phyloP scores from a whole-genome alignment of 441 rosid genomes.

The Pelargonium cotyledonis region DNA sequence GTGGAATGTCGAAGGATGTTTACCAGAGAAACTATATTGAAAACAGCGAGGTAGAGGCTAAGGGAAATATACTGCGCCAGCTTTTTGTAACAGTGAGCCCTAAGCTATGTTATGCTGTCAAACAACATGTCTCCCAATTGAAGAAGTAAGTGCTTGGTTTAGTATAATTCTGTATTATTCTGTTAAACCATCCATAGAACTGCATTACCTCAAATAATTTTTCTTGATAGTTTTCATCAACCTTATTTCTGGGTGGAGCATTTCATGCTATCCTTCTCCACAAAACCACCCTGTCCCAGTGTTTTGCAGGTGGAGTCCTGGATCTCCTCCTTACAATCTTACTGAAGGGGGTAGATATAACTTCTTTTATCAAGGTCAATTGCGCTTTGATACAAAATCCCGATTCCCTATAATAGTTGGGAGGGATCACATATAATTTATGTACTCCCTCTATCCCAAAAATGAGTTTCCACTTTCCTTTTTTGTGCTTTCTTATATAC shows the following conservation, averaged over 20 bases:
- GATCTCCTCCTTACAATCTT: not conserved
- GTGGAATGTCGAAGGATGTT: not conserved
- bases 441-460: too few relatives aligned
- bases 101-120: conserved; percentile 42
- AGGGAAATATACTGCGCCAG: conserved; percentile 27
- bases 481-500: too few relatives aligned
- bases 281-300: not conserved
- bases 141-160: conserved; percentile 33
- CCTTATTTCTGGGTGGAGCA: not conserved
- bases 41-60: conserved; percentile 15
- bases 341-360: not conserved
- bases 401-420: not conserved
- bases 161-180: not conserved
- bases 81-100: conserved; percentile 48
- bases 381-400: not conserved
- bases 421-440: too few relatives aligned
- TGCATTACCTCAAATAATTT: not conserved
- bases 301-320: not conserved
- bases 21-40: not conserved
- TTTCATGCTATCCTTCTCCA: not conserved
- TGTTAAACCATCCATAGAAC: not conserved
- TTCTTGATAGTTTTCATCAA: not conserved
- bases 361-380: not conserved
- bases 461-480: too few relatives aligned
- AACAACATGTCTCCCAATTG: conserved; percentile 34